A percentile compares a stretch with the other conserved stretches of the same genome.
These are phyloP conservation scores for Silybum marianum DNA, from an alignment of 129 eudicot species.

Conservation along the genomic window DNA sequence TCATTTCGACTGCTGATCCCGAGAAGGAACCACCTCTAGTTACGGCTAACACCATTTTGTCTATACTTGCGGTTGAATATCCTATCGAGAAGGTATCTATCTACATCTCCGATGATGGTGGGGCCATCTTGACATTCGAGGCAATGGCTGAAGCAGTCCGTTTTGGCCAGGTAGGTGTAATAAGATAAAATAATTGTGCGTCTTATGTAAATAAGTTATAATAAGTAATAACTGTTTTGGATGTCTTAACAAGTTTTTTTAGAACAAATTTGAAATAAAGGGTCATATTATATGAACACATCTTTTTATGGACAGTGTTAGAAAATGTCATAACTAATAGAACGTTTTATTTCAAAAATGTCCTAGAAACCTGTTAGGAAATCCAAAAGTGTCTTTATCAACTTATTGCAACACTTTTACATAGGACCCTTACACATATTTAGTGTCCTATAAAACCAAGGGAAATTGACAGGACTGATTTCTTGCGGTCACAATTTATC, in stretches of 20 bases:
- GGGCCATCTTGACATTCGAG: constrained; percentile 81
- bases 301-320: too few species aligned
- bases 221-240: neutral
- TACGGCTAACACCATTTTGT: constrained; percentile 82
- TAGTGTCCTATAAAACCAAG: neutral
- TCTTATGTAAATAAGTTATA: neutral
- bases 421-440: neutral
- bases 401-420: neutral
- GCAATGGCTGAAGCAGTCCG: constrained; percentile 97
- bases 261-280: neutral
- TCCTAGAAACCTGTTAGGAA: neutral
- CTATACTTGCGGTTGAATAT: constrained; percentile 82
- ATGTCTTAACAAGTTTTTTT: neutral
- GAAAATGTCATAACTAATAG: neutral
- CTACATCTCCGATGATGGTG: constrained; percentile 94
- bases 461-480: too few species aligned
- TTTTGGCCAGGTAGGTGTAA: constrained; percentile 62
- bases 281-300: neutral
- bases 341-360: neutral
- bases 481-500: too few species aligned
- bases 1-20: constrained; percentile 92
- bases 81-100: constrained; percentile 77
- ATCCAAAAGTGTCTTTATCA: neutral
- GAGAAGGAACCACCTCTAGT: constrained; percentile 95
- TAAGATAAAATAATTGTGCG: neutral